Evolutionary conservation across 2,329 filamentous ascomycete species (phyloP), one percentile per base, ranked within the genome.

Genomic region (Neophaeococcomyces mojaviensis): DNA sequence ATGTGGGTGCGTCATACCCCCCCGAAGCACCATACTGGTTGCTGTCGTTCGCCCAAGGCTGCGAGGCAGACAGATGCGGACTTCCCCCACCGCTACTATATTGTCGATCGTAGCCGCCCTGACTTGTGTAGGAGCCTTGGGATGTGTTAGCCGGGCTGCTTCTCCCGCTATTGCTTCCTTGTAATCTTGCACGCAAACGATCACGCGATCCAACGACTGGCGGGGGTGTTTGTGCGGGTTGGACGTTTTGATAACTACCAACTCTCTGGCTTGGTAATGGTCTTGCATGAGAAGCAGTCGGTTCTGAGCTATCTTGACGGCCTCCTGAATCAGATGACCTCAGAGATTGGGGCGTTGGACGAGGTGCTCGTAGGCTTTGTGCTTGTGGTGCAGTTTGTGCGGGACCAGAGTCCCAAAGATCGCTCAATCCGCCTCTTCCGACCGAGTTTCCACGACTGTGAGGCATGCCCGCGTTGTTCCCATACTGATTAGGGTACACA

Each of bases 131-230:
- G 12, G 40, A 34, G 31, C 19, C 32, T 26, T 39, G 35, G 26
- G 35, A 13, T 9, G 8, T 13, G 22, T 32, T 39, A 3, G 34
- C 35, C 7, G 55, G 53, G 46, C 51, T 55, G 37, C 44, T 54
- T 41, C 56, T 46, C 33, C 52, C 51, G 32, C 54, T 55, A 30
- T 51, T 50, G 24, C 78, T 76, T n/a, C 79, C 80, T 74, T 88
- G 88, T 37, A 95, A 68, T 51, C 86, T 72, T 58, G 88, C 86
- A 61, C 88, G 86, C 56, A 96, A 70, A 55, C 86, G 81, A 79
- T 28, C 72, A 63, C 59, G 64, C 61, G 50, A 65, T 51, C 49
- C 67, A 55, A 49, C 58, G 47, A 48, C 63, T 52, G 59, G 53
- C 58, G 59, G 38, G 56, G 52, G 57, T 53, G 57, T 58, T 52